These are phyloP conservation scores for Kingdonia uniflora DNA, from an alignment of 164 flowering plant genomes.

Conservation along the genomic window DNA sequence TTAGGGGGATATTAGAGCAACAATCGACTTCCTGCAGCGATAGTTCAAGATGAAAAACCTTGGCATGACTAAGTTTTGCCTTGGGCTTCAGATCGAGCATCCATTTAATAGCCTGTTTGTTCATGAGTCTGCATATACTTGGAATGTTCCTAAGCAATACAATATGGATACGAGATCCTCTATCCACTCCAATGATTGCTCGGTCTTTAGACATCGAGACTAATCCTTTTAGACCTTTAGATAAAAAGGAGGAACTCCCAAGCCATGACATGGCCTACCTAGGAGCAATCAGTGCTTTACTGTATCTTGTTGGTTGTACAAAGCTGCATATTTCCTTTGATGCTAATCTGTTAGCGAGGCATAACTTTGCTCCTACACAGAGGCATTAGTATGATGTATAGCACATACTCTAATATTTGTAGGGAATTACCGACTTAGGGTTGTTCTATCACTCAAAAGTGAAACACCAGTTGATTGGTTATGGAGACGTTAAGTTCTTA, in stretches of 20 bases:
- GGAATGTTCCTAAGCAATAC: not conserved
- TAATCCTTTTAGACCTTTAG: not conserved
- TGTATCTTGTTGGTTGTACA: not conserved
- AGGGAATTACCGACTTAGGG: too few species aligned
- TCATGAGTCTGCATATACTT: not conserved
- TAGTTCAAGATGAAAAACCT: slow-evolving; percentile 1
- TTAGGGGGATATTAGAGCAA: not conserved
- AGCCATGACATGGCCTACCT: not conserved
- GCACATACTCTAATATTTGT: too few species aligned
- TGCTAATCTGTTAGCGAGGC: too few species aligned
- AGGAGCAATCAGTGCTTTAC: not conserved
- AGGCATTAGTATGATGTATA: too few species aligned
- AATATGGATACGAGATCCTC: not conserved
- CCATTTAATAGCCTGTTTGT: not conserved
- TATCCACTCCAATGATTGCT: not conserved
- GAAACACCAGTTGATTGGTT: too few species aligned
- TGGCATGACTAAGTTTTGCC: not conserved
- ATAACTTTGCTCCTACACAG: too few species aligned
- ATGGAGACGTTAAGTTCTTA: too few species aligned
- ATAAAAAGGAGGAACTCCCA: not conserved
- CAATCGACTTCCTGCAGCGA: not conserved
- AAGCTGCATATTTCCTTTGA: too few species aligned
- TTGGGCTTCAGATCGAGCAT: not conserved
- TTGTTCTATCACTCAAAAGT: too few species aligned
- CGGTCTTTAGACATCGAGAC: not conserved